phyloP scores from a whole-genome alignment of 257 asterid genomes.

The Prunella vulgaris region DNA sequence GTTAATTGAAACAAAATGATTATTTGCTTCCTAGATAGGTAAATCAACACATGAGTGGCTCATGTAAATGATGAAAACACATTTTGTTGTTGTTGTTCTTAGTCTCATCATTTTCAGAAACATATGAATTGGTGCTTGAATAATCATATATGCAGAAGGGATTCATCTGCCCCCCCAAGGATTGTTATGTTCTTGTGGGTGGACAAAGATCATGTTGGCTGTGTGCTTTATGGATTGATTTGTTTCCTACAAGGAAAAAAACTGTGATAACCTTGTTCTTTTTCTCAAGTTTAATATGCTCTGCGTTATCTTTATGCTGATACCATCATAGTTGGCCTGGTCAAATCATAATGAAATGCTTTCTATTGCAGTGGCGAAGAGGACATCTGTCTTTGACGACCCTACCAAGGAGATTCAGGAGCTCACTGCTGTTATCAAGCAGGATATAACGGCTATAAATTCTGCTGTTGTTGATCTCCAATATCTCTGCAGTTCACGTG shows the following conservation, averaged over 20 bases:
- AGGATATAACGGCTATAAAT: constrained; percentile 88
- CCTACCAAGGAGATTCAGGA: constrained; percentile 95
- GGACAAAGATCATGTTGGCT: background rate
- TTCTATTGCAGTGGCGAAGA: constrained; percentile 75
- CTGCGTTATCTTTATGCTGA: background rate
- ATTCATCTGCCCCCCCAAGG: background rate
- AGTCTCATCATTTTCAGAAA: background rate
- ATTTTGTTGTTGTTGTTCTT: background rate
- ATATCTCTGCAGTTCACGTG: constrained; percentile 58
- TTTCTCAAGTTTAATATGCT: background rate
- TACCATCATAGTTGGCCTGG: background rate
- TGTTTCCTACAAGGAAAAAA: background rate
- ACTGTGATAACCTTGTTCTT: background rate
- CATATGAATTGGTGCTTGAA: background rate
- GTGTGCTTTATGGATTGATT: background rate
- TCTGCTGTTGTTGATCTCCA: constrained; percentile 91
- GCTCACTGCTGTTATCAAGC: constrained; percentile 85
- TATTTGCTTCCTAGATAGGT: background rate
- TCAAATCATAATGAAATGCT: constrained; percentile 6
- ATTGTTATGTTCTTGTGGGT: background rate
- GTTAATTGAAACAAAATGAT: background rate
- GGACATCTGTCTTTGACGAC: constrained; percentile 85
- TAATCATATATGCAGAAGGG: background rate
- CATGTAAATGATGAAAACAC: background rate
- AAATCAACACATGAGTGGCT: background rate